Conservation (phyloP, 306 rosid genomes). For the Argentina anserina region DNA sequence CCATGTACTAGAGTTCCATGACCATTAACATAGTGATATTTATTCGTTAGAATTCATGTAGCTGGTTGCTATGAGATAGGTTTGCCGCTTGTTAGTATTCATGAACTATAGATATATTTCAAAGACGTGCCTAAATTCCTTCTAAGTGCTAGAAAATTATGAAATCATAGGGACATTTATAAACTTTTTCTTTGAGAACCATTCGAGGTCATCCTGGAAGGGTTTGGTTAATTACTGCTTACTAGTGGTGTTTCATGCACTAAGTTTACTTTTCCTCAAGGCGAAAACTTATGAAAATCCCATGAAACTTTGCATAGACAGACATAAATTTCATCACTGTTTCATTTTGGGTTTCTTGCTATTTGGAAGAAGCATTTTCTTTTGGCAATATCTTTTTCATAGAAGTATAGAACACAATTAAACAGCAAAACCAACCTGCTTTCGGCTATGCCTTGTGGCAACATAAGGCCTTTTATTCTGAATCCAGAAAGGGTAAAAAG, state of each 20-base stretch:
- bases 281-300: neutral
- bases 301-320: neutral
- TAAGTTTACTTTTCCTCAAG: neutral
- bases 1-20: neutral
- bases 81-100: neutral
- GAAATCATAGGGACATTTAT: neutral
- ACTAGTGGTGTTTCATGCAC: neutral
- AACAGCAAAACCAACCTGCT: neutral
- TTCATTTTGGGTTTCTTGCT: neutral
- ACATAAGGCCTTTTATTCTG: neutral
- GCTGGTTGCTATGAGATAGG: neutral
- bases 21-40: neutral
- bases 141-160: neutral
- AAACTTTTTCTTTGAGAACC: neutral
- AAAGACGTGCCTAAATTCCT: neutral
- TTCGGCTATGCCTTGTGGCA: neutral
- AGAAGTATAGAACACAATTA: neutral
- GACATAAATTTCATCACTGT: neutral
- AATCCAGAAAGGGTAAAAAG: conserved; percentile 1
- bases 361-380: neutral
- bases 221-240: neutral
- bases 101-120: neutral
- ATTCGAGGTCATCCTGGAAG: neutral
- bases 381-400: neutral
- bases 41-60: neutral